Evolutionary conservation across 495 filamentous ascomycete species (phyloP), one percentile per base, ranked within the genome.

Genomic region (Daldinia caldariorum): DNA sequence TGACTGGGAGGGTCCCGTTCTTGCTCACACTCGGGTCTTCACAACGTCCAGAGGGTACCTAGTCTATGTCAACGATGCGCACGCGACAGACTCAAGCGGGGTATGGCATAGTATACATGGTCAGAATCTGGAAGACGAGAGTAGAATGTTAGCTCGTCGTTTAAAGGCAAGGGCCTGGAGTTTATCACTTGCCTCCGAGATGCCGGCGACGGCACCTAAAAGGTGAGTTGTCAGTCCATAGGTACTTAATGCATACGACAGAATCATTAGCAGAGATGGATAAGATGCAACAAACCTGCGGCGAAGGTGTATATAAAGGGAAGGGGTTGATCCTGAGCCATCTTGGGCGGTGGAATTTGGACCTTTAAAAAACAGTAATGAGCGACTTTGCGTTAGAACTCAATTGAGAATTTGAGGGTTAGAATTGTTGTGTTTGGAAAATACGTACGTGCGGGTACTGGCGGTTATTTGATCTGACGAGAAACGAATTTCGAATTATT

Each of bases 11-110:
- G 39, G 41, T 61, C 34, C 41, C 43, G 64, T 49, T 61, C 49
- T 41, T 32, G 53, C 92, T 86, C 86, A 96, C 92, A 99, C 90
- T 88, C 95, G 85, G 56, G 95, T 99, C 86, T 99, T 99, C 75
- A 99, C 92, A 49, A 98, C 94, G 80, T 99, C 95, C 74, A 99
- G 84, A 73, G 95, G 95, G 85, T 99, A 99, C 95, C 94, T 97
- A 57, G 50, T 57, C 12, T 38, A 35, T 43, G 56, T 67, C 35
- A 97, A 95, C 92, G 94, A 78, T 29, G 71, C 58, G 62, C 67
- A 71, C 68, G 78, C 62, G 67, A 79, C 78, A 81, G 22, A 47
- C 41, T 63, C 72, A 67, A 63, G 72, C 73, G 47, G 38, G 72
- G 41, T 31, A 35, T 77, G 49, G 58, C 43, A 50, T 68, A 9